Conservation (phyloP, 2,329 filamentous ascomycete species). For the Decorospora gaudefroyi region DNA sequence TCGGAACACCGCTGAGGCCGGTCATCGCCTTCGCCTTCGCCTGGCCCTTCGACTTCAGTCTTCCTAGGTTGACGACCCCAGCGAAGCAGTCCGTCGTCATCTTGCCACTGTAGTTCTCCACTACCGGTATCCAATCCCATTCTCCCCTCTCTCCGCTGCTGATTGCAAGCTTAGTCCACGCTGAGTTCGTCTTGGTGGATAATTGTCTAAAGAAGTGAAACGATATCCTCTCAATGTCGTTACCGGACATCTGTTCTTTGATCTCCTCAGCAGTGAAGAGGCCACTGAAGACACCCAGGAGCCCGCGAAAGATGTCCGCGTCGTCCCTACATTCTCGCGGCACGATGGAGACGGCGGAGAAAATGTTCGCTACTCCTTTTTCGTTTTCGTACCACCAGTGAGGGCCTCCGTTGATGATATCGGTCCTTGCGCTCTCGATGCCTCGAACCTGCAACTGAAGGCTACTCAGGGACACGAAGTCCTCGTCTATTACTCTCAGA, state of each 20-base stretch:
- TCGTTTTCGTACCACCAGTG: conserved; percentile 8
- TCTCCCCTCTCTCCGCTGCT: conserved; percentile 6
- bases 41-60: conserved; percentile 2
- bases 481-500: conserved; percentile 6
- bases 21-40: conserved; percentile 2
- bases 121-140: conserved; percentile 11
- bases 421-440: conserved; percentile 3
- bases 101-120: background rate
- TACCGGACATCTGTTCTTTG: background rate
- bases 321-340: background rate
- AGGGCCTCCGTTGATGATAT: conserved; percentile 11
- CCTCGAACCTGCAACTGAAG: conserved; percentile 6
- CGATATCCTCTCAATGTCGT: conserved; percentile 7
- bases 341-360: conserved; percentile 6
- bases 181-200: background rate
- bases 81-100: conserved; percentile 6
- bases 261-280: conserved; percentile 6
- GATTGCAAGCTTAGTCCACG: conserved; percentile 11
- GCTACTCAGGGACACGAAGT: background rate
- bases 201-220: conserved; percentile 8
- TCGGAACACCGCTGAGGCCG: conserved; percentile 1
- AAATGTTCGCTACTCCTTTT: conserved; percentile 7
- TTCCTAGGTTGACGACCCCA: conserved; percentile 4
- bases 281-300: conserved; percentile 8
- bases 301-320: conserved; percentile 3